Base-by-base conservation (phyloP, 257 asterid species). In the Scutellaria barbata region DNA sequence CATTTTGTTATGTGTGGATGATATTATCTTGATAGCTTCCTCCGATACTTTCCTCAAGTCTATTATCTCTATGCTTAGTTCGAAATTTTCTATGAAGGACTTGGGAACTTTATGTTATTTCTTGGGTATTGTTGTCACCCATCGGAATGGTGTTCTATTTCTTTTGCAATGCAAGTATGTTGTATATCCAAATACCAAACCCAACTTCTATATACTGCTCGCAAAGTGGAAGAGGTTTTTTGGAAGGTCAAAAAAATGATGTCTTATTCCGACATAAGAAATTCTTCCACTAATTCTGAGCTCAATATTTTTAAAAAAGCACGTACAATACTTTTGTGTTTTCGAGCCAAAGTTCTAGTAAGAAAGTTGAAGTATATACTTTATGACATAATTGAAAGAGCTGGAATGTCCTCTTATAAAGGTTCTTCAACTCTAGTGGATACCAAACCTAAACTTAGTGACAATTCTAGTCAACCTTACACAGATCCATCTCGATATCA, bases 291-390 rank as follows among this genome's bases (percentile, higher is more conserved):
- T 2, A 56, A 8, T 11, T 55, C 14, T 14, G 62, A 7, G 10
- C 8, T 16, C 30, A 35, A 35, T 30, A n/a, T 22, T 57, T 55
- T 11, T 43, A 25, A 11, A 39, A 62, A 39, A 35, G 13, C 50
- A 39, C 67, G 25, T 61, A 41, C 67, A 61, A 13, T 14, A 35
- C 6, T 39, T 61, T 61, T 61, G 30, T 61, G 47, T 40, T 17
- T 40, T 12, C 41, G 62, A 18, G 37, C 50, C 51, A 40, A 61
- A 14, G 67, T 56, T 25, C 16, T 56, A 56, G 41, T 14, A 56
- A 56, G 16, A 56, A 25, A 56, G 40, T 53, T 12, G 5, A 59
- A n/a, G 17, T 58, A 58, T 56, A 30, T 48, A 48, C 17, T 22
- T 22, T 25, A 56, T 10, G 20, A 51, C 1, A 51, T 51, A 7